Base-by-base conservation (phyloP, 2,329 filamentous ascomycete genomes). In the Aspergillus sp. region DNA sequence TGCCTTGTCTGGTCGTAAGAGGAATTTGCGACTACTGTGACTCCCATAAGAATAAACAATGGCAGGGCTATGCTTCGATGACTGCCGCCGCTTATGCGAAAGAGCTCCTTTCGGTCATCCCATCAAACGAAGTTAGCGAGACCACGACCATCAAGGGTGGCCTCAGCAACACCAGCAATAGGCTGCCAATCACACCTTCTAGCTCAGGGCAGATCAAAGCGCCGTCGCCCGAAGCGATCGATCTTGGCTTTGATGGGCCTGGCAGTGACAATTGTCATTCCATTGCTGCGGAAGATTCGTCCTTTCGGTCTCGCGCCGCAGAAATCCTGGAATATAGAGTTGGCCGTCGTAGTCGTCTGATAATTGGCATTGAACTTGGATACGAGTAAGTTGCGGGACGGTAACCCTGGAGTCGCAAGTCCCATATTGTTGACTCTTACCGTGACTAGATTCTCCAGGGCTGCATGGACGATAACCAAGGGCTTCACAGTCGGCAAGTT, bases 401-500 rank as follows among this genome's bases (percentile, higher is more conserved):
- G 1, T 1, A 30, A 30, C 7, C 7, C 26, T 30, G 4, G 2
- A 4, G 3, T 30, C 24, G 9, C 12, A 6, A 6, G 3, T 17
- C 8, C 13, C 26, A 30, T 30, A 30, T 30, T 30, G 26, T 30
- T 30, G 26, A 30, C 26, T 9, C 2, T 0, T 11, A 11, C 11
- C 8, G 26, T 30, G 7, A 30, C 26, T 3, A 55, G 53, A 4
- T 49, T 20, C 26, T 55, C 53, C 12, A 45, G 38, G n/a, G 53
- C 36, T 20, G 44, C 53, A 12, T 55, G 53, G 53, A 26, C 45
- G 3, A 55, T 45, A 6, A 26, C 41, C 5, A 36, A 26, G 12
- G 53, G 49, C n/a, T 55, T 55, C 39, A 38, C 24, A 4, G 49
- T 18, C 45, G 26, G 44, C 12, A 42, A 56, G 7, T 34, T 56